Base-by-base conservation (phyloP, 352 stramenopile species). In the Pythium periplocum region DNA sequence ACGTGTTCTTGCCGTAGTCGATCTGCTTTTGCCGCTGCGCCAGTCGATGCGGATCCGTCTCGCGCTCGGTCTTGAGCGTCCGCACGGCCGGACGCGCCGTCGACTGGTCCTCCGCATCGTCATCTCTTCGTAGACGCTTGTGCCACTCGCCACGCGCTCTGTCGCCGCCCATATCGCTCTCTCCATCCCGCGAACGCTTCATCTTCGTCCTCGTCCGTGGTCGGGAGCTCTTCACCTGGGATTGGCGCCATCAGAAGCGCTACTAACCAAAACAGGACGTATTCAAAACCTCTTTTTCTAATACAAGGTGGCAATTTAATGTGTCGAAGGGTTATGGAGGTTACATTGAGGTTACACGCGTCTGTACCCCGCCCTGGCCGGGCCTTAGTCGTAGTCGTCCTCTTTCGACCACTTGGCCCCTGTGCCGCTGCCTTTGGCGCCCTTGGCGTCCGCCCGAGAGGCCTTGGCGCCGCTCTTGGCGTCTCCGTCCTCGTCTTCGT, bases 11-110 rank as follows among this genome's bases (percentile, higher is more conserved):
- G 40, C 88, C 88, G 51, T 89, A 96, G 61, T 96, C 87, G 53
- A 96, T 93, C 61, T 97, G 88, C 72, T 97, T 97, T 62, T 97
- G 86, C n/a, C 88, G 82, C 70, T 96, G 86, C 26, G 80, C 73
- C 30, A 97, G 62, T 36, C 85, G 76, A 30, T 89, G 84, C n/a
- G 76, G 61, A 51, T 96, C 83, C 9, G 64, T 75, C 67, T 96
- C 87, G 30, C 78, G 81, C 55, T 86, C 66, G 12, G 76, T 69
- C 17, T 71, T 68, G 38, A 90, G 57, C 34, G 78, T 76, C 26
- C 65, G 69, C 42, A 90, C 74, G 9, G 53, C 54, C 4, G 38
- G 38, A 0, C 7, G 17, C 17, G 17, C 17, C 17, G 17, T 26
- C 17, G 17, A 26, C 17, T 26, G 17, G 17, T 26, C 17, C 17